Evolutionary conservation across 2,329 filamentous ascomycete genomes (phyloP), one percentile per base, ranked within the genome.

Genomic region (Epichloe sibirici): DNA sequence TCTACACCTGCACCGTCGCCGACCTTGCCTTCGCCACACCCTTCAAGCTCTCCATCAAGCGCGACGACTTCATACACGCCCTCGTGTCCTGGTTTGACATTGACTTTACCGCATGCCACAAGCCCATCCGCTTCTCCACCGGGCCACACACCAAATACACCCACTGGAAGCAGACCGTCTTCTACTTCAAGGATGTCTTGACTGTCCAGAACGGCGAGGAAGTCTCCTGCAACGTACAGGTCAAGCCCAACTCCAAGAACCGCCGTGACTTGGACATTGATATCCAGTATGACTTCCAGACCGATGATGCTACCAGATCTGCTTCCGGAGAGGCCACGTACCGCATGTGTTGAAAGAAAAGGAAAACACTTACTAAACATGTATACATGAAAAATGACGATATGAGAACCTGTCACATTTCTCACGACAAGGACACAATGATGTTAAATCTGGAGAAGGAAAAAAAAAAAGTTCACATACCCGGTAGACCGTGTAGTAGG

Each of bases 101-200:
- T 62, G 91, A 97, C 66, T 98, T 98, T 74, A 87, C 88, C 49
- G 90, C 90, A 55, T 97, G 93, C 80, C 93, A 98, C 80, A 97
- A 97, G 80, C 88, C 90, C 35, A 90, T 98, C 66, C 82, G 85
- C 65, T 98, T 98, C 79, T 95, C 88, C 51, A 98, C 93, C 17
- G 93, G 93, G 23, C 93, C 93, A 31, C 93, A 97, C 73, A 94
- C 91, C 62, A 97, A 96, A 75, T 97, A 97, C 75, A 98, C 93
- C 17, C 93, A 98, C 79, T 98, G 93, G 93, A 98, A 98, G 76
- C 93, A 98, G 77, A 98, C 93, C 12, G 93, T 98, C 57, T 97
- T 98, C 75, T 98, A 98, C 74, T 78, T 98, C 57, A 82, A 87
- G 64, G 90, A 98, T 61, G 88, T 95, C 37, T 75, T 98, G 58